These are phyloP conservation scores for Ophiostoma australiae DNA, from an alignment of 2,329 filamentous ascomycete genomes.

Conservation along the genomic window DNA sequence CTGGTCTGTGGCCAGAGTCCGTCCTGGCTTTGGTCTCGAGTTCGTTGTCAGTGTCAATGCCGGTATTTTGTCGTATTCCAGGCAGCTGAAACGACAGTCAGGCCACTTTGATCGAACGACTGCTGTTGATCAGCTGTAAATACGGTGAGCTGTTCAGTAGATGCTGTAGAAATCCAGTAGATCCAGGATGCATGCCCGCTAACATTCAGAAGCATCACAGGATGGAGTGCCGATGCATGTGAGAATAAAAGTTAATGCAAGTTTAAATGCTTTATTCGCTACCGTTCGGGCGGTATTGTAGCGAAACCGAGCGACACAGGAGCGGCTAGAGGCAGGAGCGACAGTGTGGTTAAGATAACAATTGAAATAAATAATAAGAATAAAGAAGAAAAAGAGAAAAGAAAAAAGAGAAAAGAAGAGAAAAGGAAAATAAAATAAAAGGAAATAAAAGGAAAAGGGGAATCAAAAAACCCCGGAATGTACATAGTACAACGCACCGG, in stretches of 20 bases:
- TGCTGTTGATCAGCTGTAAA: neutral
- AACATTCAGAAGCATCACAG: neutral
- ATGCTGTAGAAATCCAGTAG: neutral
- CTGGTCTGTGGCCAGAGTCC: neutral
- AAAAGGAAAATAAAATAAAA: too few relatives aligned
- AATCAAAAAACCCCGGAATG: too few relatives aligned
- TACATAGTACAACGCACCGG: neutral
- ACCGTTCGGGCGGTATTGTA: neutral
- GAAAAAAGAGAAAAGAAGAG: too few relatives aligned
- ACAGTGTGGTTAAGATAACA: neutral
- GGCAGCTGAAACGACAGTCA: neutral
- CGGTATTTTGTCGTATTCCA: neutral
- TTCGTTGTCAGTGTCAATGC: too few relatives aligned
- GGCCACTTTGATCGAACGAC: slow-evolving; percentile 13
- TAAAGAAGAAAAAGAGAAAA: neutral
- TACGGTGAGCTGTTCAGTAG: neutral
- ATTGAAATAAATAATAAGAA: neutral
- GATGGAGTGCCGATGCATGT: neutral
- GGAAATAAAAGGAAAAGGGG: too few relatives aligned
- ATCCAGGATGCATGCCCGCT: too few relatives aligned
- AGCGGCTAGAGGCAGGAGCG: neutral
- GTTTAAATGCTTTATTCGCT: neutral
- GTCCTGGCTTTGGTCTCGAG: neutral
- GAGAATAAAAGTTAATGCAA: neutral
- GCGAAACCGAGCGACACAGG: slow-evolving; percentile 10